phyloP scores from a whole-genome alignment of 306 rosid species.

The Prunus armeniaca region DNA sequence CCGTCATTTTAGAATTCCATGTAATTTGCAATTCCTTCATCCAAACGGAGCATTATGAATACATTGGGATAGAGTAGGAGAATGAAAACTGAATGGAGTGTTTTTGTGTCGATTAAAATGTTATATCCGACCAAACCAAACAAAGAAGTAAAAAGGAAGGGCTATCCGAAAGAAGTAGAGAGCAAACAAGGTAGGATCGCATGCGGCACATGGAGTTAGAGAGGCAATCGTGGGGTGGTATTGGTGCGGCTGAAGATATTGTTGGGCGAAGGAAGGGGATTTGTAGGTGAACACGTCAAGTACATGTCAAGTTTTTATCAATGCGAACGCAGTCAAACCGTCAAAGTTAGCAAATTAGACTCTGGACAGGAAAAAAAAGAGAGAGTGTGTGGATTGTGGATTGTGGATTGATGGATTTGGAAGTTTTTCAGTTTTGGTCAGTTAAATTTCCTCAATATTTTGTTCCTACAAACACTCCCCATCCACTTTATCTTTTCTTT shows the following conservation, averaged over 20 bases:
- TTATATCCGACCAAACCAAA: too few relatives aligned
- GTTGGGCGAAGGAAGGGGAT: neutral
- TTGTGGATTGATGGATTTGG: neutral
- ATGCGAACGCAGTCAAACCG: neutral
- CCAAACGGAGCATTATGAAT: too few relatives aligned
- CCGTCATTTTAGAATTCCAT: too few relatives aligned
- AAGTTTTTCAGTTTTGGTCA: neutral
- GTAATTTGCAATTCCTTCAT: too few relatives aligned
- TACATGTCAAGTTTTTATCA: neutral
- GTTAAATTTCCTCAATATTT: too few relatives aligned
- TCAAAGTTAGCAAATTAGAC: slow-evolving; percentile 5
- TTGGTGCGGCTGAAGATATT: neutral
- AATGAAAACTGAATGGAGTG: too few relatives aligned
- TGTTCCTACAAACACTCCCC: slow-evolving; percentile 14
- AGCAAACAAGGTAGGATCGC: too few relatives aligned
- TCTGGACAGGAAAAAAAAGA: neutral
- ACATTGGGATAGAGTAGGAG: too few relatives aligned
- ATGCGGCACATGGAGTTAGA: too few relatives aligned
- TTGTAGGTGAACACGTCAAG: neutral
- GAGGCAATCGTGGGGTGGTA: neutral
- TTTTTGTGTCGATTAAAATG: too few relatives aligned
- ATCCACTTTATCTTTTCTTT: neutral
- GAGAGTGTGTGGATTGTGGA: neutral
- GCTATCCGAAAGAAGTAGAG: too few relatives aligned
- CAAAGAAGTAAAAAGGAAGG: too few relatives aligned